Base-by-base conservation (phyloP, 495 filamentous ascomycete species). In the Daldinia childiae region DNA sequence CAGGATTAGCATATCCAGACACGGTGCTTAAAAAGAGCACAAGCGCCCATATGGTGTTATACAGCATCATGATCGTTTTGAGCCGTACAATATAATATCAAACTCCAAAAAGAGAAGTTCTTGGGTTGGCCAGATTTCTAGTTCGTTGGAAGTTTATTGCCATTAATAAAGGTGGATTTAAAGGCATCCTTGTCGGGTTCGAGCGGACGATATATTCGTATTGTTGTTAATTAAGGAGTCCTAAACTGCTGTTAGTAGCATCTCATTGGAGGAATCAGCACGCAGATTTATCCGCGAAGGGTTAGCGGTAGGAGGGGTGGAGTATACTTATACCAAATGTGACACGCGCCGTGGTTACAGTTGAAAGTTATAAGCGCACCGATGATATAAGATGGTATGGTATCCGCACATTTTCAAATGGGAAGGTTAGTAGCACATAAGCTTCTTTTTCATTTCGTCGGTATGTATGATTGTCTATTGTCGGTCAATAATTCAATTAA, bases 1-100 rank as follows among this genome's bases (percentile, higher is more conserved):
- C 81, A 0, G 88, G 88, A 62, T 87, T 83, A 14, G 83, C 78
- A 70, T 85, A 86, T 43, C 78, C 73, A 9, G 45, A 30, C 11
- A 45, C 76, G 6, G 55, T 56, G 15, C 67, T 61, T 1, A 70
- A 3, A 12, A 74, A 59, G 36, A 63, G 52, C 52, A 72, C 17
- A 32, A 64, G 11, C 26, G 51, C 32, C 17, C 30, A 58, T 7
- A 66, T 38, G 0, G 45, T 19, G 9, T 41, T 32, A 48, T 26
- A 45, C 11, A 62, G 17, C 32, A 26, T 30, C 50, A 55, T 48
- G 12, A 14, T 68, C 21, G 14, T 11, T 29, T 12, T 11, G 4
- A n/a, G 17, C 54, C 30, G 9, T 11, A n/a, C 4, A 21, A n/a
- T 9, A 21, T 17, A 57, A 57, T 36, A 32, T 57, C n/a, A 17